Conservation (phyloP, 306 rosid genomes). For the Luffa acutangula region DNA sequence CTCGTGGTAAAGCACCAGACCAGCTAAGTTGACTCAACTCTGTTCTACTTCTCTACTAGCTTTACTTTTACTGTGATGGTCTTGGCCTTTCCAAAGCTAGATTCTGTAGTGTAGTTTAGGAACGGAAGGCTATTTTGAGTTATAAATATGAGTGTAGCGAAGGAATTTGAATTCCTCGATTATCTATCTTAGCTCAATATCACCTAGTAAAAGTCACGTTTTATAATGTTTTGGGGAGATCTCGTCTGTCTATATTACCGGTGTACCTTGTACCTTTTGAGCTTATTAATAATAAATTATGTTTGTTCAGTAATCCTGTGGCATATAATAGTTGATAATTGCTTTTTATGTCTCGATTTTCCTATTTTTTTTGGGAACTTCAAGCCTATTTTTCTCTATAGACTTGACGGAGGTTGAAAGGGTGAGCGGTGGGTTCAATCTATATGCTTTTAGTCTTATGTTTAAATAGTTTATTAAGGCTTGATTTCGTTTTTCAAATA, state of each 20-base stretch:
- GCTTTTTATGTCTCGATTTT: not conserved
- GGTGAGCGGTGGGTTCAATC: not conserved
- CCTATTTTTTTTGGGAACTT: too few species aligned
- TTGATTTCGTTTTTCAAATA: not conserved
- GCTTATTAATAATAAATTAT: not conserved
- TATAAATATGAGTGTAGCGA: not conserved
- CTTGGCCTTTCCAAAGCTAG: not conserved
- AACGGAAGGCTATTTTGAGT: not conserved
- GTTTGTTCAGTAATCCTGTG: not conserved
- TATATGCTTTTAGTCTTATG: not conserved
- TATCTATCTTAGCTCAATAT: not conserved
- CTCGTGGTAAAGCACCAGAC: constrained; percentile 33
- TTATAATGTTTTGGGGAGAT: not conserved
- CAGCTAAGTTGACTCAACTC: not conserved
- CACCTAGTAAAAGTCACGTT: not conserved
- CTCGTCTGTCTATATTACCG: not conserved
- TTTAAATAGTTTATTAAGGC: not conserved
- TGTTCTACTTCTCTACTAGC: constrained; percentile 1
- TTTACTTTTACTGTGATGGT: not conserved
- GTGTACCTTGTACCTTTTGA: not conserved
- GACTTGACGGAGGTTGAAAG: not conserved
- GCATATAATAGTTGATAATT: not conserved
- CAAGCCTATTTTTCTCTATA: not conserved
- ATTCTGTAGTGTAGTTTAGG: not conserved
- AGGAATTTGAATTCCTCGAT: not conserved